phyloP scores from a whole-genome alignment of 371 early-diverging fungal genomes.

The Rhizomucor miehei region DNA sequence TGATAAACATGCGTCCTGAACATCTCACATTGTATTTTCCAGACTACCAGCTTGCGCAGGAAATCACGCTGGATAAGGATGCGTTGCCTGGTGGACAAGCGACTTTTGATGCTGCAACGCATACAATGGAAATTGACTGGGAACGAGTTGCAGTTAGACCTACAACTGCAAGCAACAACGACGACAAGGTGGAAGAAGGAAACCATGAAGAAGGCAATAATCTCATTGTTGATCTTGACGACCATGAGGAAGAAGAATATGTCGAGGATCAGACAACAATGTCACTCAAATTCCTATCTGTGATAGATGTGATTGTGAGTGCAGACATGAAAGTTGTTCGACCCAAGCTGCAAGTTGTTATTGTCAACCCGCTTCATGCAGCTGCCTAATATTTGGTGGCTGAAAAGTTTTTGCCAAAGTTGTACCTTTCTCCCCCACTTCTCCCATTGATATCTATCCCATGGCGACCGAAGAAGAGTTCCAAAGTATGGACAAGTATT shows the following conservation, averaged over 20 bases:
- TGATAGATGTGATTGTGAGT: conserved; percentile 39
- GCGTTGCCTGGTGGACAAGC: background rate
- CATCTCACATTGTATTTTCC: conserved; percentile 4
- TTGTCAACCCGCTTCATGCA: conserved; percentile 11
- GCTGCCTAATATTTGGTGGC: too few species aligned
- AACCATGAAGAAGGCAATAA: too few species aligned
- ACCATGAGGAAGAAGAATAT: conserved; percentile 42
- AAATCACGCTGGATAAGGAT: background rate
- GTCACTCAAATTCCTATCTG: conserved; percentile 84
- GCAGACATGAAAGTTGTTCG: conserved; percentile 26
- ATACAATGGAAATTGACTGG: conserved; percentile 5
- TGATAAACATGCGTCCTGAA: conserved; percentile 9
- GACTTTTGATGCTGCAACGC: background rate
- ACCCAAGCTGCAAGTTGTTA: conserved; percentile 39
- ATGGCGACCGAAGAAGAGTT: conserved; percentile 22
- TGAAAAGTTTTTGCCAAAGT: too few species aligned
- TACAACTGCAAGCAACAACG: too few species aligned
- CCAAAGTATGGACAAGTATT: conserved; percentile 12
- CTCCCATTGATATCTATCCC: too few species aligned
- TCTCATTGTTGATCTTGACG: conserved; percentile 1
- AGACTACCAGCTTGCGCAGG: conserved; percentile 6
- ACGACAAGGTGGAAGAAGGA: too few species aligned
- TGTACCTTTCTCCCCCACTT: too few species aligned
- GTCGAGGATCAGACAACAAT: conserved; percentile 90
- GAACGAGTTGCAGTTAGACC: too few species aligned